These are phyloP conservation scores for Suillus alpinus DNA, from an alignment of 768 basidiomycete species.

Conservation along the genomic window DNA sequence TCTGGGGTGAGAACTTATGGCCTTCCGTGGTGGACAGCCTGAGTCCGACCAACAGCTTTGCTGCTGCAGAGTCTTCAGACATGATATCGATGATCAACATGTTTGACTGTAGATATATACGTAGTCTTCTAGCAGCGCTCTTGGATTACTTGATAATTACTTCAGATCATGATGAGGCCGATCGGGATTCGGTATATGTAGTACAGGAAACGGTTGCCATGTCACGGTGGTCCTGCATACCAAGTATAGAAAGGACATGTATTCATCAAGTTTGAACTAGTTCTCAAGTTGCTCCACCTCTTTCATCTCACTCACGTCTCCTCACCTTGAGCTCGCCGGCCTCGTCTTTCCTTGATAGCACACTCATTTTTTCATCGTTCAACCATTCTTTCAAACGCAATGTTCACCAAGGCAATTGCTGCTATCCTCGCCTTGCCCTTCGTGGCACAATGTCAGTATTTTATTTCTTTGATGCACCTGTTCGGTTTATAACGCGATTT, in stretches of 20 bases:
- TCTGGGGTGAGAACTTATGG: too few species aligned
- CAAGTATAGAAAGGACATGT: background rate
- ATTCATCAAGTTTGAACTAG: background rate
- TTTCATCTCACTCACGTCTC: background rate
- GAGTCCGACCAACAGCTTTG: too few species aligned
- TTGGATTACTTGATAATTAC: background rate
- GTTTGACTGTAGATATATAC: too few species aligned
- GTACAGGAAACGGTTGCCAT: constrained; percentile 3
- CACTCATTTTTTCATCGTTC: constrained; percentile 18
- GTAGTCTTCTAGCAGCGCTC: background rate
- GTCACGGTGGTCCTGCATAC: background rate
- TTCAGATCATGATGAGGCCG: background rate
- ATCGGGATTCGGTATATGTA: background rate
- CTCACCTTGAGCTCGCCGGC: constrained; percentile 4
- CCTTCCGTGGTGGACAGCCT: too few species aligned
- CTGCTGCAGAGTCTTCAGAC: too few species aligned
- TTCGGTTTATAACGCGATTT: background rate
- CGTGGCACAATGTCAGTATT: constrained; percentile 41
- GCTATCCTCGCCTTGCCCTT: constrained; percentile 46
- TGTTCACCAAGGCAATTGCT: constrained; percentile 38
- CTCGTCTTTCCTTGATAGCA: constrained; percentile 9
- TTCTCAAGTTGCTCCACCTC: background rate
- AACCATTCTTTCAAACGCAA: constrained; percentile 21
- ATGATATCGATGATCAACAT: background rate
- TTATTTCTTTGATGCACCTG: background rate